These are phyloP conservation scores for Uronychia setigera DNA, from an alignment of 73 alveolate species.

Conservation along the genomic window DNA sequence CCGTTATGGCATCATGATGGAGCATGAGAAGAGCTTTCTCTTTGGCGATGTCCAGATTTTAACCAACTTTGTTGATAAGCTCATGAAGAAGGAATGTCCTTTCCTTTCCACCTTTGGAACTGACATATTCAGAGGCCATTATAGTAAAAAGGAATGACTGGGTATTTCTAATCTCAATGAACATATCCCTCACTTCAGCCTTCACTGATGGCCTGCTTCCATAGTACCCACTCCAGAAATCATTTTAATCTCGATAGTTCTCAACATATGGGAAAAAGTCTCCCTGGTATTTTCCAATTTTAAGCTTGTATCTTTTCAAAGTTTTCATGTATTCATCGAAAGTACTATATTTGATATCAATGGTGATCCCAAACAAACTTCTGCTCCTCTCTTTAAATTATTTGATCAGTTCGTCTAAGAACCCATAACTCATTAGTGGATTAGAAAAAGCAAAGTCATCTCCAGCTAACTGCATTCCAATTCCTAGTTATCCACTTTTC, in stretches of 20 bases:
- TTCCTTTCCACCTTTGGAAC: no score
- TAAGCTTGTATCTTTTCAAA: background rate
- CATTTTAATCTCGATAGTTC: background rate
- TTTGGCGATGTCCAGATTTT: background rate
- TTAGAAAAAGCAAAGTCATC: background rate
- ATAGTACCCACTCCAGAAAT: constrained; percentile 47
- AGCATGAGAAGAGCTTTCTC: background rate
- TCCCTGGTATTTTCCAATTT: constrained; percentile 31
- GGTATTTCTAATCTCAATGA: constrained; percentile 8
- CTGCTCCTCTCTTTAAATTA: background rate
- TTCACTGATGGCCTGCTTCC: constrained; percentile 40
- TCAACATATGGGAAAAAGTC: constrained; percentile 50
- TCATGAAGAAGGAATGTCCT: no score
- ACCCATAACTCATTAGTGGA: background rate
- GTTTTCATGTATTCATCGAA: constrained; percentile 18
- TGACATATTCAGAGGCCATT: background rate
- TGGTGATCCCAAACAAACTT: background rate
- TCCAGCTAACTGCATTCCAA: background rate
- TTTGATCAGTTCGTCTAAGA: background rate
- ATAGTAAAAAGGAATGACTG: constrained; percentile 18
- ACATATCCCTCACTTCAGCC: constrained; percentile 4
- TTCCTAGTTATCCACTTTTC: background rate
- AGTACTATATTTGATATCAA: constrained; percentile 37
- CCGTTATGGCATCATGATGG: background rate
- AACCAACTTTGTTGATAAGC: background rate